A percentile compares a stretch with the other conserved stretches of the same genome.
phyloP scores from a whole-genome alignment of 129 eudicot genomes.

The Escallonia rubra region DNA sequence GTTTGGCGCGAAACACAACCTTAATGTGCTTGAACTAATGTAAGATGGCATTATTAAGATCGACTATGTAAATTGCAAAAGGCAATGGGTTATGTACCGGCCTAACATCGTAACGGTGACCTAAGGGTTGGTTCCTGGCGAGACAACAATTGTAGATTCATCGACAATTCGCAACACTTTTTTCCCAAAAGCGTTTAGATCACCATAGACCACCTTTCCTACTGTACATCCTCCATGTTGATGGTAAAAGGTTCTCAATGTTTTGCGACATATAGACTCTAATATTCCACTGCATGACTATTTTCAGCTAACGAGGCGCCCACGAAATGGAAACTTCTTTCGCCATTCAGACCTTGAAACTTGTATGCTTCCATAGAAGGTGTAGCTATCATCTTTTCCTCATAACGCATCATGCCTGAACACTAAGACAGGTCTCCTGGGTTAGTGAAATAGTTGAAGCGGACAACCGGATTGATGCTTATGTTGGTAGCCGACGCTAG shows the following conservation, averaged over 20 bases:
- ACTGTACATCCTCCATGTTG: constrained; percentile 37
- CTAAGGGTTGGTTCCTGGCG: neutral
- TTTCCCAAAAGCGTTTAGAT: constrained; percentile 8
- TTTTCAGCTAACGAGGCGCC: constrained; percentile 17
- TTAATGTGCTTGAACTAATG: neutral
- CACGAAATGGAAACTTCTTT: constrained; percentile 1
- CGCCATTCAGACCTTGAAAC: constrained; percentile 18
- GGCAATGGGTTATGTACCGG: neutral
- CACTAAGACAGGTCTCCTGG: constrained; percentile 15
- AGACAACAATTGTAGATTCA: neutral
- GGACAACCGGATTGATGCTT: too few relatives aligned
- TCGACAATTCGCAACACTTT: too few relatives aligned
- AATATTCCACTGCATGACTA: neutral
- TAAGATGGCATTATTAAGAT: neutral
- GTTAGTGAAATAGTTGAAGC: too few relatives aligned
- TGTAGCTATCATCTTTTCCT: constrained; percentile 10
- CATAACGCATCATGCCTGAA: constrained; percentile 4
- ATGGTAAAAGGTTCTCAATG: constrained; percentile 32
- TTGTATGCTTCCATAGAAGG: constrained; percentile 30
- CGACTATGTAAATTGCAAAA: neutral
- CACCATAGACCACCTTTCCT: constrained; percentile 31
- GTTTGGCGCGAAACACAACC: neutral
- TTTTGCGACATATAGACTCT: neutral
- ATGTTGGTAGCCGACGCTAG: too few relatives aligned
- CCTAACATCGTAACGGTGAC: neutral